These are phyloP conservation scores for Sutorius eximius DNA, from an alignment of 1,284 basidiomycete species.

Conservation along the genomic window DNA sequence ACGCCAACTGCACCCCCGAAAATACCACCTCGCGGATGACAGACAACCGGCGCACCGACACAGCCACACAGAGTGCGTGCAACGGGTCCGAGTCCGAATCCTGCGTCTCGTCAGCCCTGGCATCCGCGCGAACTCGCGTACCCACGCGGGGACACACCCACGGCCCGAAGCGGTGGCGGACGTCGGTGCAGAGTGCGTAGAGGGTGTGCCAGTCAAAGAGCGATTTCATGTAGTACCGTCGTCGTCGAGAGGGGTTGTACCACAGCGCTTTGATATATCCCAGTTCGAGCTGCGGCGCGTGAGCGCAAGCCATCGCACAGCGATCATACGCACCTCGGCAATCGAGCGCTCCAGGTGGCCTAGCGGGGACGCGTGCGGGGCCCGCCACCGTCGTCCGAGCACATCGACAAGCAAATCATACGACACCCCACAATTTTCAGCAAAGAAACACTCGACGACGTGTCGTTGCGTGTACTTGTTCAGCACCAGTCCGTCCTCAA, in stretches of 20 bases:
- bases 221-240: conserved; percentile 62
- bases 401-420: conserved; percentile 46
- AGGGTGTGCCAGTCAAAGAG: conserved; percentile 63
- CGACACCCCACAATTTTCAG: conserved; percentile 56
- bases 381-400: conserved; percentile 41
- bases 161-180: conserved; percentile 36
- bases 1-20: conserved; percentile 74
- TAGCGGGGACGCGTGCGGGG: conserved; percentile 37
- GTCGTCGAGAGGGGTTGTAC: conserved; percentile 66
- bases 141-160: conserved; percentile 29
- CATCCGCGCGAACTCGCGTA: not conserved
- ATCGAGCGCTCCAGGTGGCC: conserved; percentile 54
- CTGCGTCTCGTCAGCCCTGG: conserved; percentile 24
- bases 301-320: too few relatives aligned
- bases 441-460: conserved; percentile 66
- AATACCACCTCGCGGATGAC: conserved; percentile 67
- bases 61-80: conserved; percentile 22
- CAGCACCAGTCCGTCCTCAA: conserved; percentile 54
- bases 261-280: conserved; percentile 59
- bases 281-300: conserved; percentile 48
- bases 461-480: conserved; percentile 51
- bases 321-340: conserved; percentile 44
- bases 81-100: too few relatives aligned
- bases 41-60: conserved; percentile 60
- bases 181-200: conserved; percentile 47